Base-by-base conservation (phyloP, 2,329 filamentous ascomycete genomes). In the Didymella pomorum region DNA sequence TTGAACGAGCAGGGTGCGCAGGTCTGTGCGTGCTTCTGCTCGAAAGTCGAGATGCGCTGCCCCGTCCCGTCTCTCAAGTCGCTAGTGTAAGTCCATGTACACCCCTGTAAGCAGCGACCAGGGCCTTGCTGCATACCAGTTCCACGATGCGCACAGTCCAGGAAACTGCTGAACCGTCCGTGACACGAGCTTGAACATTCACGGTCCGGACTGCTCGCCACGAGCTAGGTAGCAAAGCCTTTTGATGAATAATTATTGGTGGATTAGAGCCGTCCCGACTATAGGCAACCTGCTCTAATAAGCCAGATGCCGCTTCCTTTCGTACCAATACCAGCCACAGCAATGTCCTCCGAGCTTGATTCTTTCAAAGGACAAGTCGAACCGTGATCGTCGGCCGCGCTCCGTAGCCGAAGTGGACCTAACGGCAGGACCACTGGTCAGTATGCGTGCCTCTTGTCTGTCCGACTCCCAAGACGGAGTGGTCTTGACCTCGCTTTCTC, bases 61-160 rank as follows among this genome's bases (percentile, higher is more conserved):
- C 56, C 56, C 61, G 61, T 65, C 63, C 64, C 64, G 60, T 64
- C 65, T 56, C 63, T 65, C 65, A 63, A 63, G 65, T 68, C 66
- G 63, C 68, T 67, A 67, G 53, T 66, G 64, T 64, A 65, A 68
- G 65, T 64, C 61, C 45, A 46, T 35, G 58, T 66, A 60, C 61
- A 68, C 65, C 69, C 69, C 63, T 60, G 64, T 58, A 43, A 25
- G 31, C 20, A 49, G 31, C 20, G 49, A 58, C 62, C 59, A 57
- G 66, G 68, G 50, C 59, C 57, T n/a, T 62, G 63, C 62, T 66
- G 69, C 65, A 64, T 60, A 67, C 66, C 71, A 72, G 64, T 70
- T 72, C 70, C 66, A 72, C 68, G 63, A 70, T 70, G 62, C 75
- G 73, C 73, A 75, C 71, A 70, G 71, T 68, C 68, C 73, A 65